Conservation (phyloP, 75 land plant species). For the Larix kaempferi region DNA sequence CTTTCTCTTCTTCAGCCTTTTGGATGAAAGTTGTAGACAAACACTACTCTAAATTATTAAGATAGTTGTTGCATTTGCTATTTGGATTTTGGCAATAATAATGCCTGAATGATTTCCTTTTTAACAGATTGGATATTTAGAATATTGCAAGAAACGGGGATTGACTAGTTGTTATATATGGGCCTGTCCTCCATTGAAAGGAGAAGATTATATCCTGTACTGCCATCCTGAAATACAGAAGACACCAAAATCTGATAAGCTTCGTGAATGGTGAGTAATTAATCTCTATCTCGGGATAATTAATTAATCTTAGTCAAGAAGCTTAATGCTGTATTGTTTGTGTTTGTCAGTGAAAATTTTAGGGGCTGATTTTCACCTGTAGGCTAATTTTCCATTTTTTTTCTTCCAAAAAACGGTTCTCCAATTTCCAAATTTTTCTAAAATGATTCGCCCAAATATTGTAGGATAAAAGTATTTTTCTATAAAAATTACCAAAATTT, state of each 20-base stretch:
- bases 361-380: too few species aligned
- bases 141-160: slow-evolving; percentile 65
- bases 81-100: neutral
- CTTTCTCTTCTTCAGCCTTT: neutral
- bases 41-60: neutral
- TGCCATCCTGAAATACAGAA: slow-evolving; percentile 75
- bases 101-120: neutral
- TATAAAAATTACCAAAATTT: too few species aligned
- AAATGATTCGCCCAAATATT: too few species aligned
- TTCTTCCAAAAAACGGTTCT: too few species aligned
- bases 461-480: too few species aligned
- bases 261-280: slow-evolving; percentile 59
- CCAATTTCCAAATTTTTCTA: too few species aligned
- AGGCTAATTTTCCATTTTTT: too few species aligned
- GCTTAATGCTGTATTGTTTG: neutral
- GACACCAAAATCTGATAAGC: slow-evolving; percentile 63
- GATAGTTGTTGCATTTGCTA: neutral
- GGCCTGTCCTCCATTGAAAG: slow-evolving; percentile 79
- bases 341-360: neutral
- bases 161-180: slow-evolving; percentile 77
- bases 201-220: slow-evolving; percentile 75
- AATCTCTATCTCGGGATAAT: neutral
- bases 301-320: neutral
- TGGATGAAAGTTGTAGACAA: neutral
- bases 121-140: slow-evolving; percentile 68